Evolutionary conservation across 805 yeast genomes (phyloP).

Genomic region (Nakazawaea holstii): DNA sequence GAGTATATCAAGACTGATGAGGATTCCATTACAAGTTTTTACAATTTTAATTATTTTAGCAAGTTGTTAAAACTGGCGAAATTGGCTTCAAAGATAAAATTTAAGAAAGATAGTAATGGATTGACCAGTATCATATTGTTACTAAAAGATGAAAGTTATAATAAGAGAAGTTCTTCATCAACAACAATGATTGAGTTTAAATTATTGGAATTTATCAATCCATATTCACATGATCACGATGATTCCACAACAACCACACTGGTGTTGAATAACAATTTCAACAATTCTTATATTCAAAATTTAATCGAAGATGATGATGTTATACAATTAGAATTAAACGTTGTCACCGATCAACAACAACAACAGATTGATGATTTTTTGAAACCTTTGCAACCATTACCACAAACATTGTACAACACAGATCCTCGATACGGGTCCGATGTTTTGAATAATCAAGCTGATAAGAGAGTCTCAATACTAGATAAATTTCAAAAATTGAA

Average conservation of each 20-base stretch:
- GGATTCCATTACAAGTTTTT: conserved; percentile 36
- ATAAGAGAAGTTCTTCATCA: not conserved
- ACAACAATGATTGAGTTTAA: conserved; percentile 12
- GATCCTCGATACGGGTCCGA: not conserved
- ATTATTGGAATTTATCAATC: conserved; percentile 10
- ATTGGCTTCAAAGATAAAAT: conserved; percentile 46
- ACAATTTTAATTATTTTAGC: conserved; percentile 42
- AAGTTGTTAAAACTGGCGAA: conserved; percentile 43
- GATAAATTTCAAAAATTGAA: not conserved
- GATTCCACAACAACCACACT: conserved; percentile 10
- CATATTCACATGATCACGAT: not conserved
- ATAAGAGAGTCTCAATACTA: not conserved
- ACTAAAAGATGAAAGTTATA: conserved; percentile 3
- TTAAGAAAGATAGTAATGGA: conserved; percentile 51
- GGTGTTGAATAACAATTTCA: conserved; percentile 20
- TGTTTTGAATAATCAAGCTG: not conserved
- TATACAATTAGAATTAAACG: conserved; percentile 14
- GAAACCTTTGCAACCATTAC: not conserved
- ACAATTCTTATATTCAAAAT: conserved; percentile 22
- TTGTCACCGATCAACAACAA: conserved; percentile 1
- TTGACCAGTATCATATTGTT: conserved; percentile 21
- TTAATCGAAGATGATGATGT: conserved; percentile 28
- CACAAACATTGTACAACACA: not conserved
- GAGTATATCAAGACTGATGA: conserved; percentile 19
- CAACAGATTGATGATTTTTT: conserved; percentile 25